Evolutionary conservation across 1,284 basidiomycete species (phyloP).

Genomic region (Trametes versicolor): DNA sequence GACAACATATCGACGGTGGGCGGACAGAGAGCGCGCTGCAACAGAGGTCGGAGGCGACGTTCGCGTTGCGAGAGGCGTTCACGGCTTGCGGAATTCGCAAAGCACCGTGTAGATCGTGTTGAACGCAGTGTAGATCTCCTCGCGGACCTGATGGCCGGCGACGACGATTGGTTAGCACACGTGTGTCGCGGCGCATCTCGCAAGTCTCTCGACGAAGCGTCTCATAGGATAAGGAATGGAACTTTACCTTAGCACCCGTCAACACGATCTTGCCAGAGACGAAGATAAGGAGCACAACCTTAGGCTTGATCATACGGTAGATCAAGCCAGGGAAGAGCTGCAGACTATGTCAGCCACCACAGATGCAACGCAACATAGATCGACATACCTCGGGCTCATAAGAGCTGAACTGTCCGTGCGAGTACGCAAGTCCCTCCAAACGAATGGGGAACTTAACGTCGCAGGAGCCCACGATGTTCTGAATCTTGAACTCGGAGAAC

Average conservation of each 20-base stretch:
- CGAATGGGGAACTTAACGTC: conserved; percentile 99
- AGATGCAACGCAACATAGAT: neutral
- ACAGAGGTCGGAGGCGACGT: conserved; percentile 26
- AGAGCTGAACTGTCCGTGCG: conserved; percentile 97
- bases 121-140: conserved; percentile 99
- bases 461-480: conserved; percentile 99
- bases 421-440: conserved; percentile 97
- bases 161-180: conserved; percentile 52
- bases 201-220: conserved; percentile 14
- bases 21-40: conserved; percentile 20
- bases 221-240: conserved; percentile 32
- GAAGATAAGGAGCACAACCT: conserved; percentile 98
- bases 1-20: conserved; percentile 27
- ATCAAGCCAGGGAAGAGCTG: conserved; percentile 99
- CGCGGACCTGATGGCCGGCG: conserved; percentile 77
- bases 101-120: conserved; percentile 98
- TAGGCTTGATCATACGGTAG: conserved; percentile 99
- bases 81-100: conserved; percentile 90
- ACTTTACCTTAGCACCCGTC: conserved; percentile 94
- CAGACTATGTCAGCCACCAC: conserved; percentile 14
- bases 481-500: conserved; percentile 99
- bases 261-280: conserved; percentile 99
- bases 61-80: conserved; percentile 38
- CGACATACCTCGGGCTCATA: conserved; percentile 93
- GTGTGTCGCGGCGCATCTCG: conserved; percentile 20